phyloP scores from a whole-genome alignment of 768 basidiomycete species.

The Kwoniella sp. region DNA sequence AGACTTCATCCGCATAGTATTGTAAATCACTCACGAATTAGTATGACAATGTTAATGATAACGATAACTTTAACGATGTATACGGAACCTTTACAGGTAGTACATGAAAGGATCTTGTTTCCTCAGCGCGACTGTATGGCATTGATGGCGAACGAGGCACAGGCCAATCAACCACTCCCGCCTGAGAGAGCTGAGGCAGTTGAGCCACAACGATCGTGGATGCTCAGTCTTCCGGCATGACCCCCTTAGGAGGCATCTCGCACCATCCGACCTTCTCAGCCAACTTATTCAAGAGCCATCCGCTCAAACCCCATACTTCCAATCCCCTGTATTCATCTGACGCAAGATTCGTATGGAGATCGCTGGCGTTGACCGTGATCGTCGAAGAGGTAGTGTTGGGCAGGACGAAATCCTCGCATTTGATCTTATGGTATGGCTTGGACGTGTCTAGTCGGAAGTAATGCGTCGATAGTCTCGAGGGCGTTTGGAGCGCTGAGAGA shows the following conservation, averaged over 20 bases:
- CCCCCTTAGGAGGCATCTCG: constrained; percentile 18
- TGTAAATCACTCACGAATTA: background rate
- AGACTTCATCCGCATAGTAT: no score
- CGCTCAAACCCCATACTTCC: constrained; percentile 53
- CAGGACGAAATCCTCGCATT: constrained; percentile 33
- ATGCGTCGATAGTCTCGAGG: constrained; percentile 27
- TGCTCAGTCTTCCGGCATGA: constrained; percentile 22
- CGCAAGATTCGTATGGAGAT: no score
- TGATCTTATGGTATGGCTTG: constrained; percentile 39
- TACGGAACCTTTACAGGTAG: no score
- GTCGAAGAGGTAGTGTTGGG: background rate
- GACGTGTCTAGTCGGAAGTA: constrained; percentile 33
- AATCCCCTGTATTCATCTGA: constrained; percentile 13
- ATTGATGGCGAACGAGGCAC: no score
- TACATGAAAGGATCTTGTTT: no score
- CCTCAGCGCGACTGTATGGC: no score
- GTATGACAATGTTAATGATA: background rate
- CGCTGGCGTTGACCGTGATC: no score
- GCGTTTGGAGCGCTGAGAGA: constrained; percentile 24
- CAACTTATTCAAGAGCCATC: constrained; percentile 51
- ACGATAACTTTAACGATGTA: background rate
- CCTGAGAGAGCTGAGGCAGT: no score
- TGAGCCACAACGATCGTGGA: no score
- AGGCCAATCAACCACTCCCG: no score
- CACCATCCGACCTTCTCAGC: constrained; percentile 38